Conservation (phyloP, 192 early-diverging fungal genomes). For the Funneliformis mosseae region DNA sequence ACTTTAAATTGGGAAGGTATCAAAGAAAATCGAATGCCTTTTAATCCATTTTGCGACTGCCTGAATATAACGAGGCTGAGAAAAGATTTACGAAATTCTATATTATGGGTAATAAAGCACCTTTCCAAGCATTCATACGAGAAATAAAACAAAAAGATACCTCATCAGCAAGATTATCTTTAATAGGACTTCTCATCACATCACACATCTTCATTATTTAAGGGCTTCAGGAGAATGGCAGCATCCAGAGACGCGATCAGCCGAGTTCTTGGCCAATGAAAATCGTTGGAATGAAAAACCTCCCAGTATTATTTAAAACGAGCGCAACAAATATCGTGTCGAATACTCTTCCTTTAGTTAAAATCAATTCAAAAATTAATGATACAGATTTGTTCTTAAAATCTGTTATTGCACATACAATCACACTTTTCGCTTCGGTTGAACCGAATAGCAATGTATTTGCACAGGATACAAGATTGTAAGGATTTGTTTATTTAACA, state of each 20-base stretch:
- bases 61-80: constrained; percentile 7
- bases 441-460: constrained; percentile 7
- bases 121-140: neutral
- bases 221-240: constrained; percentile 25
- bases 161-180: neutral
- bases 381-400: constrained; percentile 20
- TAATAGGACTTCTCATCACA: constrained; percentile 12
- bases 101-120: neutral
- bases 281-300: neutral
- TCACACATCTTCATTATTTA: constrained; percentile 18
- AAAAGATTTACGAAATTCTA: neutral
- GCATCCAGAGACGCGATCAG: neutral
- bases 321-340: neutral
- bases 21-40: constrained; percentile 16
- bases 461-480: neutral
- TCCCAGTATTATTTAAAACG: neutral
- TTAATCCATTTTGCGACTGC: constrained; percentile 22
- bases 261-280: neutral
- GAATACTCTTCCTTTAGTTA: constrained; percentile 20
- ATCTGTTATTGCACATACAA: constrained; percentile 27
- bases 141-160: neutral
- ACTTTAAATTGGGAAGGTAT: constrained; percentile 13
- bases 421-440: constrained; percentile 20
- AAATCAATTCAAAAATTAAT: neutral
- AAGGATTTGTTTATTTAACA: neutral